Base-by-base conservation (phyloP, 768 basidiomycete genomes). In the Erythrobasidium yunnanense region DNA sequence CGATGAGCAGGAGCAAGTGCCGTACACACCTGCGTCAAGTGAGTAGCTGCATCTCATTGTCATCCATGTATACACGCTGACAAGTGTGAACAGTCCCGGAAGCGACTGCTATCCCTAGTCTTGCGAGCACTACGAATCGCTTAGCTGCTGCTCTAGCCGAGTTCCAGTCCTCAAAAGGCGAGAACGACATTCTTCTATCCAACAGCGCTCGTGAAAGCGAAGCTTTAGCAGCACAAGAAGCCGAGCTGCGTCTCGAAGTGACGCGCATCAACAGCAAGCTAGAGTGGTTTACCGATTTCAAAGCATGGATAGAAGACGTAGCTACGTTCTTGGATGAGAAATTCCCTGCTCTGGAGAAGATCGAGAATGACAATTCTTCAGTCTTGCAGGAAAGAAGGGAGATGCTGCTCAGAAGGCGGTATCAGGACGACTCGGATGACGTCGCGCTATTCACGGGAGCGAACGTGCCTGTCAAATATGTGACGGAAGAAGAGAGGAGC, bases 321-420 rank as follows among this genome's bases (percentile, higher is more conserved):
- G 78, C 77, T 0, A 70, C 68, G 17, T 80, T 80, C 67, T 66
- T 80, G 57, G 78, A 80, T 53, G 78, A 77, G 46, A 80, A 80
- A 77, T 76, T 76, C 55, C 77, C 78, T 0, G 69, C 71, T 42
- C 67, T 80, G 30, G 77, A 79, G 34, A 68, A 69, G 11, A 77
- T 80, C 55, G 78, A 80, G 62, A 58, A 67, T 1, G 76, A 77
- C 30, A 73, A 71, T 54, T 49, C 72, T 32, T 15, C 66, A 1
- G 68, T 75, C 29, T 66, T 71, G 38, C 57, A 50, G 4, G 74
- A 76, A 42, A 70, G 74, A 2, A 68, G 33, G 49, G 33, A 45
- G 1, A 71, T 76, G 54, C 18, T 75, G 46, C 42, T 68, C 11
- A 47, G 38, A 1, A 67, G 74, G 0, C 69, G 75, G 2, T 67